Conservation (phyloP, 2,329 filamentous ascomycete genomes). For the Claviceps purpurea region DNA sequence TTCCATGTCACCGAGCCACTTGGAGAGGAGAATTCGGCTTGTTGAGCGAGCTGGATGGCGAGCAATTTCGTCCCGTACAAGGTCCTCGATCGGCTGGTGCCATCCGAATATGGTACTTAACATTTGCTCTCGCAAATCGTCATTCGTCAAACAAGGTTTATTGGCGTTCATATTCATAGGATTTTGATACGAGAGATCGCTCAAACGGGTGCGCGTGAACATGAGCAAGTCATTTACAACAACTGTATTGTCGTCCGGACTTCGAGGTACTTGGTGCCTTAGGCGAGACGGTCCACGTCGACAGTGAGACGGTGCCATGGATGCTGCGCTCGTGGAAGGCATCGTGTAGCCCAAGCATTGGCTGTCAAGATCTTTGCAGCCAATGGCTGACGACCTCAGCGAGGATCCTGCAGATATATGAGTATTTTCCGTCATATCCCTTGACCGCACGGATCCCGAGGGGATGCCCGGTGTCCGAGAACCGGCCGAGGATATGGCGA, state of each 20-base stretch:
- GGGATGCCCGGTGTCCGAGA: slow-evolving; percentile 39
- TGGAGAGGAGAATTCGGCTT: slow-evolving; percentile 68
- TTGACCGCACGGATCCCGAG: slow-evolving; percentile 37
- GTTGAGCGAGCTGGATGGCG: slow-evolving; percentile 62
- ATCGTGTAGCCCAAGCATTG: slow-evolving; percentile 39
- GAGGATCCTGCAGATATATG: slow-evolving; percentile 53
- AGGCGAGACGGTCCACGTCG: slow-evolving; percentile 51
- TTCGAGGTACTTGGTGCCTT: slow-evolving; percentile 66
- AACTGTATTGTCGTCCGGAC: slow-evolving; percentile 57
- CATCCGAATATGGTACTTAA: slow-evolving; percentile 89
- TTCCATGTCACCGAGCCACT: slow-evolving; percentile 83
- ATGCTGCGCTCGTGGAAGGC: slow-evolving; percentile 23
- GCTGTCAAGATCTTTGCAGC: slow-evolving; percentile 31
- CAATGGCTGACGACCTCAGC: slow-evolving; percentile 20
- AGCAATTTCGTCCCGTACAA: slow-evolving; percentile 74
- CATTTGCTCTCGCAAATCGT: slow-evolving; percentile 83
- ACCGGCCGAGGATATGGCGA: slow-evolving; percentile 43
- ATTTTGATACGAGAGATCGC: slow-evolving; percentile 69
- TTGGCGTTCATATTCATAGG: slow-evolving; percentile 44
- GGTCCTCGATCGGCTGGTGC: slow-evolving; percentile 67
- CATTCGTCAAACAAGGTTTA: slow-evolving; percentile 50
- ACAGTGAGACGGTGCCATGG: slow-evolving; percentile 34
- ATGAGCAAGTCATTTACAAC: slow-evolving; percentile 72
- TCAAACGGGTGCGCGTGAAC: slow-evolving; percentile 66
- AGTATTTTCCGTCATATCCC: slow-evolving; percentile 47